Base-by-base conservation (phyloP, 148 eudicot genomes). In the Diospyros kaki region DNA sequence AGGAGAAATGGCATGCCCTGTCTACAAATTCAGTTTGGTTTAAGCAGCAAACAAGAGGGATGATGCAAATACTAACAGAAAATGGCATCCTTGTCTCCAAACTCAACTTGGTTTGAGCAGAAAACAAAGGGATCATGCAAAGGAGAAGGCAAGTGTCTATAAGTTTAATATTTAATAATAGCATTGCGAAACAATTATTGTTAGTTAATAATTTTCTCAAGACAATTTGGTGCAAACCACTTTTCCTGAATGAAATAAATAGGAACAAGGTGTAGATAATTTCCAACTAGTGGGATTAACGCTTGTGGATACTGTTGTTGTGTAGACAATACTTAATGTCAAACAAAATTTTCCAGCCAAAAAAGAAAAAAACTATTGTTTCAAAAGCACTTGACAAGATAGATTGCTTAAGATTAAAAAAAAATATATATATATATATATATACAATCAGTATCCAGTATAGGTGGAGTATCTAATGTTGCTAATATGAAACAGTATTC, bases 381-480 rank as follows among this genome's bases (percentile, higher is more conserved):
- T 39, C 14, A 43, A 39, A 39, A 46, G 67, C 43, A 48, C 18
- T 63, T 11, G 15, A 73, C 41, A 73, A 46, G 61, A 15, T 6
- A 48, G 56, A 44, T 45, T 60, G 45, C 51, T 39, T 38, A 60
- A 51, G 6, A 73, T 28, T 12, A 13, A 13, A 7, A 63, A 64
- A 65, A 74, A 54, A 53, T 38, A 1, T 38, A 38, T 50, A 4
- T 28, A 1, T 6, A 40, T 15, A 15, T 15, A 69, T 42, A 51
- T 58, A 68, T n/a, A 50, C 55, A 17, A 78, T 6, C 15, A 73
- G 60, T 59, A 62, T 48, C 71, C 4, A 61, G 52, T 65, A 66
- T 74, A 28, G 63, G 55, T 61, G 14, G n/a, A 71, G 58, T 45
- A 42, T 10, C 18, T 17, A 51, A 44, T 64, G 45, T 18, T 55